Evolutionary conservation across 305 asterid genomes (phyloP).

Genomic region (Fraxinus velutina): DNA sequence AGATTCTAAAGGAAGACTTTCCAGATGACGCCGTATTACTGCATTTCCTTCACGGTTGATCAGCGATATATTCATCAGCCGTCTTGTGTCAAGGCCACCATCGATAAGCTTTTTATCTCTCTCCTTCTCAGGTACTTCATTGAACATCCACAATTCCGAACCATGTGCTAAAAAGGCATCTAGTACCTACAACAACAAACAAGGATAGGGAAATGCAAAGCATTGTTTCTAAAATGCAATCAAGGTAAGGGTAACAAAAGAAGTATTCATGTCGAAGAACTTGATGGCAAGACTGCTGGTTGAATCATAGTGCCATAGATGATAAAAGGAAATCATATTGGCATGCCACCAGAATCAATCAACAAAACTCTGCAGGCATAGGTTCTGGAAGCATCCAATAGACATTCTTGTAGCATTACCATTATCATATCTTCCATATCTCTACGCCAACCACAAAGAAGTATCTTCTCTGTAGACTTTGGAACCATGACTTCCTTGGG

Average conservation of each 20-base stretch:
- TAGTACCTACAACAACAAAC: slow-evolving; percentile 54
- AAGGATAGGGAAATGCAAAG: background rate
- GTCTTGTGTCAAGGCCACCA: slow-evolving; percentile 75
- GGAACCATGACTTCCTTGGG: slow-evolving; percentile 58
- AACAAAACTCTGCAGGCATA: slow-evolving; percentile 30
- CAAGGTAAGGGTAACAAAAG: slow-evolving; percentile 7
- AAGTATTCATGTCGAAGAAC: slow-evolving; percentile 25
- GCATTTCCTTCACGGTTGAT: slow-evolving; percentile 90
- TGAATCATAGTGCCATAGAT: slow-evolving; percentile 15
- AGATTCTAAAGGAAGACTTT: slow-evolving; percentile 88
- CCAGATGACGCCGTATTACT: slow-evolving; percentile 82
- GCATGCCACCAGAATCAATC: slow-evolving; percentile 28
- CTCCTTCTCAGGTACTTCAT: slow-evolving; percentile 72
- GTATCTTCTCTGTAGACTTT: slow-evolving; percentile 77
- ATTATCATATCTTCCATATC: slow-evolving; percentile 92
- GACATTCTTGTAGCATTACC: slow-evolving; percentile 54
- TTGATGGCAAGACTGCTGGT: slow-evolving; percentile 24
- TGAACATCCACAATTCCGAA: slow-evolving; percentile 94
- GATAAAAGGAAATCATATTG: slow-evolving; percentile 30
- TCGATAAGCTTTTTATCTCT: slow-evolving; percentile 70
- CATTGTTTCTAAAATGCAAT: slow-evolving; percentile 17
- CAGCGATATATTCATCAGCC: slow-evolving; percentile 60
- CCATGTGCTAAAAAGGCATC: slow-evolving; percentile 83
- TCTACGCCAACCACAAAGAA: slow-evolving; percentile 94
- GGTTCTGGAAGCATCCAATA: slow-evolving; percentile 38